Base-by-base conservation (phyloP, 257 asterid genomes). In the Verbena officinalis region DNA sequence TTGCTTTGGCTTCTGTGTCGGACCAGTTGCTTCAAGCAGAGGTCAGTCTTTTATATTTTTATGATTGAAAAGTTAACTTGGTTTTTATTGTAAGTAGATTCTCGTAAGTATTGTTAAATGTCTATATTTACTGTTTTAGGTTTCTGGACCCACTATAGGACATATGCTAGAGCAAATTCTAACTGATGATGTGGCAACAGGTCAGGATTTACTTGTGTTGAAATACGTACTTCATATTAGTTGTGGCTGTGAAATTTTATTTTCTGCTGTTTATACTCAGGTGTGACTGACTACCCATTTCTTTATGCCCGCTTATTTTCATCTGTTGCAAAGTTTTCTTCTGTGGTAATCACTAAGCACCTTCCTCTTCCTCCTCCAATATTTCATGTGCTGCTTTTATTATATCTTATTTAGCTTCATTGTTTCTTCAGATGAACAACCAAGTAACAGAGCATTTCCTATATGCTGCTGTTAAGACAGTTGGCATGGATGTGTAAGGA, bases 401-500 rank as follows among this genome's bases (percentile, higher is more conserved):
- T 20, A 51, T 30, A 63, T 55, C 74, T 69, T 68, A 75, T 64
- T 67, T 61, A 38, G 48, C 55, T 43, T 55, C 66, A 59, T 73
- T 68, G 59, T 65, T 46, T 75, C 42, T 74, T 68, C 85, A 93
- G 99, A 83, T 93, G 85, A 84, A 82, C 80, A 80, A 59, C 64
- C 80, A 83, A 70, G 78, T 85, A 40, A 78, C 78, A 14, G 95
- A 90, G 59, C 85, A 83, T 67, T 81, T 84, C 69, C 77, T 93
- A 13, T 80, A 80, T 76, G 85, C 89, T 76, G 94, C 95, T 70
- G 77, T 86, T 52, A 88, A 81, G 81, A 86, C 95, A 66, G 67
- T 90, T 73, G 87, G 95, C 84, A 77, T 88, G 97, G 95, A 93
- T 73, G 90, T 88, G 99, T 93, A 81, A 81, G 96, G 55, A 71